Percentiles rank a stretch among this genome's conserved stretches.
Conservation (phyloP, 2,329 filamentous ascomycete genomes). For the Simplicillium sp. region DNA sequence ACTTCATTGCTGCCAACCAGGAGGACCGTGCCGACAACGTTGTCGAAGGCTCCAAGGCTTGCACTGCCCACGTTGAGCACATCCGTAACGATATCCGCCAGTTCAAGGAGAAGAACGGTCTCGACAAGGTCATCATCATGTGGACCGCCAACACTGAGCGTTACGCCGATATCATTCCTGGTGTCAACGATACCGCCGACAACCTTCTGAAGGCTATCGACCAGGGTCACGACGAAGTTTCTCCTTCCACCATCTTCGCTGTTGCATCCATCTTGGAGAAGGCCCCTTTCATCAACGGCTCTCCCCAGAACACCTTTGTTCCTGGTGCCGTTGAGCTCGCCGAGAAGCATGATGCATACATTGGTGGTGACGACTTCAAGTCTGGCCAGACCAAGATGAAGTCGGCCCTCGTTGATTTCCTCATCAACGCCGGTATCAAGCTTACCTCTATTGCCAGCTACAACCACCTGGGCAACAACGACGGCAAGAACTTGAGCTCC, state of each 20-base stretch:
- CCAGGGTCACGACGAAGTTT: conserved; percentile 78
- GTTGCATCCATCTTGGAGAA: conserved; percentile 88
- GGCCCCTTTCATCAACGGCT: conserved; percentile 96
- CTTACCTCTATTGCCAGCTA: conserved; percentile 97
- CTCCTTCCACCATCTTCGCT: conserved; percentile 91
- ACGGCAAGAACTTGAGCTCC: conserved; percentile 96
- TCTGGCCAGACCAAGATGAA: conserved; percentile 99
- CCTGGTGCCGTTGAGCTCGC: conserved; percentile 85
- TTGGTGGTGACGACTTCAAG: conserved; percentile 99
- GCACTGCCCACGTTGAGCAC: conserved; percentile 79
- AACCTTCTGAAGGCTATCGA: conserved; percentile 86
- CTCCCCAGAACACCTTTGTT: conserved; percentile 97
- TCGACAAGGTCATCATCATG: conserved; percentile 94
- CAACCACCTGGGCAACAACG: conserved; percentile 99
- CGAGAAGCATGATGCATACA: conserved; percentile 77
- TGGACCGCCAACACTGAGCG: conserved; percentile 99
- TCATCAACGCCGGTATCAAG: conserved; percentile 98
- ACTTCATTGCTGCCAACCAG: conserved; percentile 99
- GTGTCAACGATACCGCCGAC: conserved; percentile 93
- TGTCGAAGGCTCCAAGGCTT: conserved; percentile 74
- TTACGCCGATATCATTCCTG: conserved; percentile 77
- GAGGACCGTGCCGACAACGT: conserved; percentile 92
- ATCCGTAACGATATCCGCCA: conserved; percentile 89
- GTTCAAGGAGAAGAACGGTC: conserved; percentile 75
- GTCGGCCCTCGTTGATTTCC: conserved; percentile 93